Conservation (phyloP, 352 stramenopile species). For the Phytophthora aleatoria region DNA sequence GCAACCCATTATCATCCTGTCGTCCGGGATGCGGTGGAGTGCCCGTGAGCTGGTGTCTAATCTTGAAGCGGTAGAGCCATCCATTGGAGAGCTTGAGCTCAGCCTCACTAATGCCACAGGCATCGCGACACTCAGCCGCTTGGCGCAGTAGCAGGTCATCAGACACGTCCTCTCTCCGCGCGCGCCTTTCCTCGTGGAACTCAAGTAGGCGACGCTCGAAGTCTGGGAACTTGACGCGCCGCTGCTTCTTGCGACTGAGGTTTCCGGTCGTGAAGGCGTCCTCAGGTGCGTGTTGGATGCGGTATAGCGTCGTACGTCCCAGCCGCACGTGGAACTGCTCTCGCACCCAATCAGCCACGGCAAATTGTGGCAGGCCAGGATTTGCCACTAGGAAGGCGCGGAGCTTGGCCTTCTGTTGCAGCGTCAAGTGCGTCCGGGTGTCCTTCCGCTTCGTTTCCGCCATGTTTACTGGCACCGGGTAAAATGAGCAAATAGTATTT, state of each 20-base stretch:
- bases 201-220: conserved; percentile 39
- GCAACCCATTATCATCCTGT: not conserved
- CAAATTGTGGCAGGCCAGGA: conserved; percentile 35
- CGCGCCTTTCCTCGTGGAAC: conserved; percentile 14
- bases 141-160: conserved; percentile 38
- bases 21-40: not conserved
- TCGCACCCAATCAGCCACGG: conserved; percentile 36
- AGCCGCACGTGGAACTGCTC: conserved; percentile 41
- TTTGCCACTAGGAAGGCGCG: conserved; percentile 35
- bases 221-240: conserved; percentile 49
- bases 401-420: conserved; percentile 43
- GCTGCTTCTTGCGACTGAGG: conserved; percentile 39
- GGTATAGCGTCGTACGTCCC: conserved; percentile 49
- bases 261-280: conserved; percentile 34
- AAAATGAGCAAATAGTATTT: not conserved
- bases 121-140: conserved; percentile 36
- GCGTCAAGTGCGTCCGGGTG: conserved; percentile 39
- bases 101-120: conserved; percentile 35
- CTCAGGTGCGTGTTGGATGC: conserved; percentile 43
- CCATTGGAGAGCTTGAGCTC: conserved; percentile 55
- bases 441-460: conserved; percentile 12
- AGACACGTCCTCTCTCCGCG: conserved; percentile 14
- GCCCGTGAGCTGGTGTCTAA: conserved; percentile 28
- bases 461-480: not conserved
- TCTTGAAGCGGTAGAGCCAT: conserved; percentile 56